Evolutionary conservation across 805 yeast species (phyloP).

Genomic region (Sugiyamaella chiloensis): DNA sequence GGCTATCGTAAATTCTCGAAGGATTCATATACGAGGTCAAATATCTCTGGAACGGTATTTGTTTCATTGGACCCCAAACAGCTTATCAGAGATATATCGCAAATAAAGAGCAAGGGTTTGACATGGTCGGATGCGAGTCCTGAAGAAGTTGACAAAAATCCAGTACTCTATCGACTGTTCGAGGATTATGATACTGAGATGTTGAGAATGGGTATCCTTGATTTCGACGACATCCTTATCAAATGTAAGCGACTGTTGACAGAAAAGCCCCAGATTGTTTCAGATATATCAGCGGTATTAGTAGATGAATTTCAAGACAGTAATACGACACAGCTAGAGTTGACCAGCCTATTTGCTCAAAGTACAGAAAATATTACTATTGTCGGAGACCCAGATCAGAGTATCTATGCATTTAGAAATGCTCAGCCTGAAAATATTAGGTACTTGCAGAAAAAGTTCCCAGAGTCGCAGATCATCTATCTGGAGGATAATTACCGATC

Average conservation of each 20-base stretch:
- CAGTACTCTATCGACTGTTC: conserved; percentile 6
- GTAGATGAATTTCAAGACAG: conserved; percentile 97
- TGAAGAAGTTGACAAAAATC: background rate
- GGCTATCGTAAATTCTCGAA: conserved; percentile 1
- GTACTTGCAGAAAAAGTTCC: conserved; percentile 44
- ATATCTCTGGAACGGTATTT: background rate
- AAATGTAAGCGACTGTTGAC: conserved; percentile 50
- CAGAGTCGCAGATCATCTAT: conserved; percentile 37
- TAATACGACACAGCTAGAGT: conserved; percentile 66
- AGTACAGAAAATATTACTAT: conserved; percentile 52
- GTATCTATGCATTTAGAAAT: conserved; percentile 84
- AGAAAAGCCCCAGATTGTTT: conserved; percentile 43
- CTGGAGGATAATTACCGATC: conserved; percentile 80
- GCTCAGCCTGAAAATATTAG: conserved; percentile 70
- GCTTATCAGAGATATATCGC: conserved; percentile 1
- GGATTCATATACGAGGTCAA: background rate
- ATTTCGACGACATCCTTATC: conserved; percentile 81
- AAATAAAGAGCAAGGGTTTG: conserved; percentile 5
- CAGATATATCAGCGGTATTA: conserved; percentile 61
- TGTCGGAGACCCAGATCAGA: conserved; percentile 96
- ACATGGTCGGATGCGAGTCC: conserved; percentile 3
- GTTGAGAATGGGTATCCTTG: conserved; percentile 45
- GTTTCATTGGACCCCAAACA: background rate
- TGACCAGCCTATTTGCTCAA: conserved; percentile 54
- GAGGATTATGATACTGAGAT: conserved; percentile 50